A percentile compares a stretch with the other conserved stretches of the same genome.
phyloP scores from a whole-genome alignment of 805 yeast species.

The Tetrapisispora pingtungensis region DNA sequence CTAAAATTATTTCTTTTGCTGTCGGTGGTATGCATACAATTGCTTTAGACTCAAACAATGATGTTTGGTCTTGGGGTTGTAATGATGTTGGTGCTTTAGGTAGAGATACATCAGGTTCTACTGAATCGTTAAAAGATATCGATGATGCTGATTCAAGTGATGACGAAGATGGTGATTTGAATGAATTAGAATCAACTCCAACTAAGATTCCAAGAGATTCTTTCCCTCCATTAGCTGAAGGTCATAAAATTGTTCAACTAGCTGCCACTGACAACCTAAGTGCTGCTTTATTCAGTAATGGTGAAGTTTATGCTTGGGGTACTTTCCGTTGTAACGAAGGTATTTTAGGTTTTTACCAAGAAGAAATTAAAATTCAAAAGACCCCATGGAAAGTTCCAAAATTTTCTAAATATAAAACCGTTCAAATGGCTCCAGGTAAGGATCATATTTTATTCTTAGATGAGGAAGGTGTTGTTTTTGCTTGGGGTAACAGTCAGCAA shows the following conservation, averaged over 20 bases:
- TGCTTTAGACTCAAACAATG: conserved; percentile 66
- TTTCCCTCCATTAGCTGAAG: conserved; percentile 45
- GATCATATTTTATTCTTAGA: conserved; percentile 85
- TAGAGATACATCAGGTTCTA: conserved; percentile 62
- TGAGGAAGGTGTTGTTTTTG: conserved; percentile 73
- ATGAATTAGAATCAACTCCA: conserved; percentile 85
- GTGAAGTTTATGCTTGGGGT: conserved; percentile 96
- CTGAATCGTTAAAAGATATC: conserved; percentile 58
- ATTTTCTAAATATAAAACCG: conserved; percentile 48
- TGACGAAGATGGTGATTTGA: conserved; percentile 71
- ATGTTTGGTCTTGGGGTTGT: conserved; percentile 98
- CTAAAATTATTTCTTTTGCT: conserved; percentile 73
- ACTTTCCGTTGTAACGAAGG: conserved; percentile 94
- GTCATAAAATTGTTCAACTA: conserved; percentile 56
- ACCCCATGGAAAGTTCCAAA: conserved; percentile 51
- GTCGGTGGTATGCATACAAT: conserved; percentile 95
- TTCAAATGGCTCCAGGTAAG: conserved; percentile 83
- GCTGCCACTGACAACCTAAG: conserved; percentile 91
- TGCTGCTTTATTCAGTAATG: conserved; percentile 66
- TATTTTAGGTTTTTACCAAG: conserved; percentile 62
- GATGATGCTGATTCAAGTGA: conserved; percentile 50
- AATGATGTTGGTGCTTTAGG: conserved; percentile 91
- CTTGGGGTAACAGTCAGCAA: conserved; percentile 98
- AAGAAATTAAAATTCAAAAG: conserved; percentile 50
- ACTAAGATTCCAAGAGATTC: conserved; percentile 48